These are phyloP conservation scores for Pyronema omphalodes DNA, from an alignment of 495 filamentous ascomycete genomes.

Conservation along the genomic window DNA sequence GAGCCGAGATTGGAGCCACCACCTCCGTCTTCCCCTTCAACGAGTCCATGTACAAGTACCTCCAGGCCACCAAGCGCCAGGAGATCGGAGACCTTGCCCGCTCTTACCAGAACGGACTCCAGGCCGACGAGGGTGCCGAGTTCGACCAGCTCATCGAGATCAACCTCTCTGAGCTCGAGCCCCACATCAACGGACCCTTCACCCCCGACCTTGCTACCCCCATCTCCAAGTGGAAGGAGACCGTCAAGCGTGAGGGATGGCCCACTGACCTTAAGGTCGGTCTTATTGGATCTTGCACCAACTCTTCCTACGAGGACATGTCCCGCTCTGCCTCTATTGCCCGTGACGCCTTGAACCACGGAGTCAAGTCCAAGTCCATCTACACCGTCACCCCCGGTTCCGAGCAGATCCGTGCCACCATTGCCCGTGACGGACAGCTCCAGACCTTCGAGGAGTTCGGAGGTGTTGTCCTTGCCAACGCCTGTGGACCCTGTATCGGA, in stretches of 20 bases:
- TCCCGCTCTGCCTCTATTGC: conserved; percentile 87
- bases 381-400: conserved; percentile 95
- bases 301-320: conserved; percentile 99
- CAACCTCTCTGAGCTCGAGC: conserved; percentile 86
- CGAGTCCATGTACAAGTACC: conserved; percentile 91
- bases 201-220: conserved; percentile 98
- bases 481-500: conserved; percentile 62
- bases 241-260: conserved; percentile 87
- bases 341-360: conserved; percentile 81
- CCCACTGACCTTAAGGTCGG: conserved; percentile 95
- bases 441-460: conserved; percentile 95
- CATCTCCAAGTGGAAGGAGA: conserved; percentile 91
- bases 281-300: conserved; percentile 95
- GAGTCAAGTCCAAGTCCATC: conserved; percentile 78
- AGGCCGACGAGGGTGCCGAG: conserved; percentile 79
- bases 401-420: conserved; percentile 94
- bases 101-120: conserved; percentile 66
- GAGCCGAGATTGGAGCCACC: conserved; percentile 51
- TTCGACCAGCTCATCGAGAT: conserved; percentile 95
- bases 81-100: conserved; percentile 81
- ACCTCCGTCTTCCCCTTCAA: conserved; percentile 99
- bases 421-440: conserved; percentile 86
- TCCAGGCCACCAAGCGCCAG: conserved; percentile 76
- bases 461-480: conserved; percentile 89
- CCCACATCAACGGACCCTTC: conserved; percentile 97